Evolutionary conservation across 305 asterid species (phyloP).

Genomic region (Fraxinus xanthoxyloides): DNA sequence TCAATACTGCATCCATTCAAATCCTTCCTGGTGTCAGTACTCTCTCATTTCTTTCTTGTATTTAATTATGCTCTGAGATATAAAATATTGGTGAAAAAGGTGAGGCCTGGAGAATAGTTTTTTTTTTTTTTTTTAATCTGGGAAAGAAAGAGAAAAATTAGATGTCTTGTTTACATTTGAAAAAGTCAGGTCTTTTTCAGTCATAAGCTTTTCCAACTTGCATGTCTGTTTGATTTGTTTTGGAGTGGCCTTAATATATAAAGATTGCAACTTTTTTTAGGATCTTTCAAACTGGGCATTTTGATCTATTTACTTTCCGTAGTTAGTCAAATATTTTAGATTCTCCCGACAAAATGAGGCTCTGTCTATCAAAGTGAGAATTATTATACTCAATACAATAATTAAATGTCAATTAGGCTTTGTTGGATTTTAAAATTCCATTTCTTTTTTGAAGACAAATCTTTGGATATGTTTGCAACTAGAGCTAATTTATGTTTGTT

Average conservation of each 20-base stretch:
- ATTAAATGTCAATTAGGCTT: not conserved
- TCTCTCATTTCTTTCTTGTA: not conserved
- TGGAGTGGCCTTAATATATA: not conserved
- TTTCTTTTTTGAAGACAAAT: not conserved
- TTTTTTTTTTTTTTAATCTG: not conserved
- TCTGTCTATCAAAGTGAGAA: not conserved
- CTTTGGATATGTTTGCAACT: not conserved
- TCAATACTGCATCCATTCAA: conserved; percentile 95
- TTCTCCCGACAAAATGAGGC: not conserved
- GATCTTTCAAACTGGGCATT: conserved; percentile 5
- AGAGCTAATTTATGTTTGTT: conserved; percentile 2
- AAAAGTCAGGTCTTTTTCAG: conserved; percentile 9
- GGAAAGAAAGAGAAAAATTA: not conserved
- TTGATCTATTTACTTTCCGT: conserved; percentile 2
- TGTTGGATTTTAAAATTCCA: conserved; percentile 5
- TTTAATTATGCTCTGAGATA: conserved; percentile 1
- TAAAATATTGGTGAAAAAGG: conserved; percentile 3
- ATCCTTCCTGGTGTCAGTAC: conserved; percentile 84
- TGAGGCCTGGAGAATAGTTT: not conserved
- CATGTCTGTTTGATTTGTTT: not conserved
- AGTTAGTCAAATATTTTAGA: not conserved
- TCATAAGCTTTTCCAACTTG: conserved; percentile 10
- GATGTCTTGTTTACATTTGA: not conserved
- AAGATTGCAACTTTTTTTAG: not conserved
- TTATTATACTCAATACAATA: not conserved